Percentiles rank a stretch among this genome's conserved stretches.
Conservation (phyloP, 805 yeast genomes). For the Pichia ethanolica region DNA sequence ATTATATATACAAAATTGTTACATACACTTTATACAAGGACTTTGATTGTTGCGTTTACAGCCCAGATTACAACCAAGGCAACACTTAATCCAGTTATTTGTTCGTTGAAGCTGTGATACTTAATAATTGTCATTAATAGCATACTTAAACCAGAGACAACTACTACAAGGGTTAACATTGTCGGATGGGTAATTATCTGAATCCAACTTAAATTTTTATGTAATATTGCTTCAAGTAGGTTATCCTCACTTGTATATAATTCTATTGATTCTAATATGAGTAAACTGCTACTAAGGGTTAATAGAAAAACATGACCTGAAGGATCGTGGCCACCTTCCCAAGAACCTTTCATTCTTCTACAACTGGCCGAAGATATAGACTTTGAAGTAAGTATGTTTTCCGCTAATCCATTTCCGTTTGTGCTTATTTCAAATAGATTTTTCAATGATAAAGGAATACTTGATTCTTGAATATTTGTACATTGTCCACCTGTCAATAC, state of each 20-base stretch:
- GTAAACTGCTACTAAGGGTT: constrained; percentile 54
- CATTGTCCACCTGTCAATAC: constrained; percentile 80
- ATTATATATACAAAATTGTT: neutral
- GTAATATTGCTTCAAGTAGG: constrained; percentile 6
- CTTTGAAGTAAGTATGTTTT: constrained; percentile 12
- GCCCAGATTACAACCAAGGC: constrained; percentile 38
- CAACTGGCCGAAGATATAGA: constrained; percentile 35
- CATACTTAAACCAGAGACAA: constrained; percentile 77
- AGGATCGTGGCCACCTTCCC: constrained; percentile 92
- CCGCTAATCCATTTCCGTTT: neutral
- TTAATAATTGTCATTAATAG: constrained; percentile 73
- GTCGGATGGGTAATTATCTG: constrained; percentile 15
- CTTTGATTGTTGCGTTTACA: neutral
- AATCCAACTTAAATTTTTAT: neutral
- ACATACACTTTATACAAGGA: too few species aligned
- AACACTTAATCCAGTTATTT: constrained; percentile 55
- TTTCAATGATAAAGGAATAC: neutral
- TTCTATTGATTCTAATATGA: constrained; percentile 32
- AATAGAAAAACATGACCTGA: constrained; percentile 87
- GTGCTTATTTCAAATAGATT: neutral
- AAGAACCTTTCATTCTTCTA: constrained; percentile 53
- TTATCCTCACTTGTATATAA: constrained; percentile 1
- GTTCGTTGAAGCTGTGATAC: constrained; percentile 77
- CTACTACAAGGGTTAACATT: constrained; percentile 25
- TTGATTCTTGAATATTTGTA: constrained; percentile 22